Base-by-base conservation (phyloP, 73 alveolate species). In the Blepharisma stoltei region DNA sequence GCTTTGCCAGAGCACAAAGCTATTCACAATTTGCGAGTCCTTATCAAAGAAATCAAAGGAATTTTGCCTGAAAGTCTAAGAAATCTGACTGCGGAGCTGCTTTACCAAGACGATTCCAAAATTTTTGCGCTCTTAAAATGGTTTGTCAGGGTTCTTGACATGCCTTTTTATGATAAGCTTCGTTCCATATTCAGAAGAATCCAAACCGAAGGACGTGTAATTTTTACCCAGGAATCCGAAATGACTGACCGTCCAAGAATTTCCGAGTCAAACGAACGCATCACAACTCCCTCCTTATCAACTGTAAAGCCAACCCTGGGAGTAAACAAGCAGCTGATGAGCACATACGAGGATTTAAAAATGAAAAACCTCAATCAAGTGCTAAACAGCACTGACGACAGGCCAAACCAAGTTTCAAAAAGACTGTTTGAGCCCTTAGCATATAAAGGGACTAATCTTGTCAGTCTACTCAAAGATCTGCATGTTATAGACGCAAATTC, bases 111-210 rank as follows among this genome's bases (percentile, higher is more conserved):
- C 23, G 73, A 60, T 60, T 14, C 48, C 14, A 60, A 60, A 25
- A n/a, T 60, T 25, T 60, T 60, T 25, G 14, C 23, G 45, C 38
- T 60, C 18, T 25, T 60, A 38, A n/a, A 38, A 25, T 60, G 73
- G 73, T 14, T 60, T n/a, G 73, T 60, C n/a, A 60, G 23, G 5
- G 46, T 60, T 25, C 73, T 60, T 9, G 73, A 60, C 23, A 14
- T 60, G 46, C 73, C 73, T 60, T 60, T 60, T 25, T 60, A 60
- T 4, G 46, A 60, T 1, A 60, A 60, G 23, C 73, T 60, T 25
- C 14, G 23, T 8, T 60, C 73, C 73, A 14, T 38, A 20, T 60
- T 60, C 23, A 32, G 41, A 32, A 32, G 41, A 32, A 32, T 32
- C 41, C 41, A 32, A 32, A 32, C 41, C 41, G 41, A 32, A 32